Base-by-base conservation (phyloP, 345 rosid species). In the Gossypium stocksii region DNA sequence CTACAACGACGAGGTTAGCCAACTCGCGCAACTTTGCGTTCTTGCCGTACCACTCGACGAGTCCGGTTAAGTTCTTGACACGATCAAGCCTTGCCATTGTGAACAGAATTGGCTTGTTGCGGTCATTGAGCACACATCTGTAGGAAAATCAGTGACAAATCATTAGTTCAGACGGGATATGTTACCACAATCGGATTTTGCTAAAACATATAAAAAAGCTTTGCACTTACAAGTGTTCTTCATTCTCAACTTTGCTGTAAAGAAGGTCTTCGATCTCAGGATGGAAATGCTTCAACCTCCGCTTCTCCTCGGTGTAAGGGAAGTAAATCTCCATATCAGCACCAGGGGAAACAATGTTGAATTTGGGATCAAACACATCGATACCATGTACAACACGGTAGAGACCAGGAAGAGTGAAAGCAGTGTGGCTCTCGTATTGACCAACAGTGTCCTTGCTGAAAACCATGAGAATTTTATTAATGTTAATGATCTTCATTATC, bases 61-160 rank as follows among this genome's bases (percentile, higher is more conserved):
- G 96, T 71, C 98, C 97, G 0, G 88, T 10, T 75, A 93, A 78
- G 74, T 93, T 93, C 90, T 93, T 93, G 9, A 93, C 98, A 22
- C 98, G 92, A 83, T 93, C 97, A 25, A 93, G 86, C 85, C 98
- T 89, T 27, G 98, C 98, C 98, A 93, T 93, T 9, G 98, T 91
- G 80, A 93, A 93, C 17, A 93, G 70, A 38, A 93, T 91, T 2
- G 98, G 94, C 90, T 91, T 91, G 73, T n/a, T 87, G 73, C 86
- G 84, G 81, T 91, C 98, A 49, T 87, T 90, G 22, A 93, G 85
- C 67, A 91, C 94, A 66, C 98, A 87, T 71, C 98, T 93, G 85
- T 76, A 1, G 13, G 19, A 57, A 1, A 19, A 14, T 13, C 29
- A 74, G 7, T 8, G 13, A 14, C 65, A 20, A 23, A 58, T 51